Conservation (phyloP, 352 stramenopile species). For the Globisporangium perplexum region DNA sequence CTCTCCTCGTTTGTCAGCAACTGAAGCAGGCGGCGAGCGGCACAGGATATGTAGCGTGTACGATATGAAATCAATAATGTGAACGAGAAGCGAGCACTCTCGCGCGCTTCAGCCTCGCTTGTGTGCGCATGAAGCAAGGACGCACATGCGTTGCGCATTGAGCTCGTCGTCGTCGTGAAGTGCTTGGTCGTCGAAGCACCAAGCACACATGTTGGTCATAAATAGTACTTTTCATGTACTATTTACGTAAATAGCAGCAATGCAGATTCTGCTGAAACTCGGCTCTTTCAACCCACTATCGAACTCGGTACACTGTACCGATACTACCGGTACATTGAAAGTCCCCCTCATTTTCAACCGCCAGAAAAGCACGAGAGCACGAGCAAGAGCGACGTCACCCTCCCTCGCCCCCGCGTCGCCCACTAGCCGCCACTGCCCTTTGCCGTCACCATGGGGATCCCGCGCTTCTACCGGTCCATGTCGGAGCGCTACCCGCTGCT, state of each 20-base stretch:
- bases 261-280: no score
- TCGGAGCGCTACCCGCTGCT: slow-evolving; percentile 98
- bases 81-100: no score
- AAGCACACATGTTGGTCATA: no score
- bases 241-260: no score
- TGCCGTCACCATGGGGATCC: slow-evolving; percentile 76
- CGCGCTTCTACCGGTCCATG: slow-evolving; percentile 92
- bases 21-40: not conserved
- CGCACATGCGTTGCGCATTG: no score
- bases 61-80: not conserved
- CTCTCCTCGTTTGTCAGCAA: not conserved
- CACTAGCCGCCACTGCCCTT: not conserved
- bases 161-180: no score
- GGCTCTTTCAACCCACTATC: no score
- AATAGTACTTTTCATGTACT: no score
- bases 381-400: not conserved
- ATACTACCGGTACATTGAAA: not conserved
- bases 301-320: no score
- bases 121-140: no score
- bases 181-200: no score
- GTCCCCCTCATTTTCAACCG: not conserved
- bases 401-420: not conserved
- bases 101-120: no score
- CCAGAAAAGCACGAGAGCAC: not conserved
- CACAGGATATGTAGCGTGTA: not conserved